Conservation (phyloP, 192 early-diverging fungal species). For the Backusella psychrophila region DNA sequence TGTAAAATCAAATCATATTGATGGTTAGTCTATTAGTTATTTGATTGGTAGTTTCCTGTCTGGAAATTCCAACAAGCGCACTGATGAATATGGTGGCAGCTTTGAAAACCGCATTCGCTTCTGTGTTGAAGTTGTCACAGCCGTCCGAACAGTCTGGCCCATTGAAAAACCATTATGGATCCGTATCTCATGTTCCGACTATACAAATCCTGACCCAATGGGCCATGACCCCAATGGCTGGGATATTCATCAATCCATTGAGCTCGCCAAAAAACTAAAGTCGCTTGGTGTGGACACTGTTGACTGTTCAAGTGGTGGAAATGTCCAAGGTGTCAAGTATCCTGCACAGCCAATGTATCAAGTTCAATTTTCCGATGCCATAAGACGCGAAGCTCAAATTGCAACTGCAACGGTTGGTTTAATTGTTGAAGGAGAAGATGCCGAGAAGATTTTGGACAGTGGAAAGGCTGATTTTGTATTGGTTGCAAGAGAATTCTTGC, state of each 20-base stretch:
- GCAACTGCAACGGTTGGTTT: constrained; percentile 66
- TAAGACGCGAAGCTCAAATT: constrained; percentile 59
- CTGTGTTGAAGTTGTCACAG: constrained; percentile 61
- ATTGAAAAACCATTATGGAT: constrained; percentile 80
- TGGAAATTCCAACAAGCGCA: constrained; percentile 78
- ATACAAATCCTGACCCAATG: constrained; percentile 46
- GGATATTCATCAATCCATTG: constrained; percentile 72
- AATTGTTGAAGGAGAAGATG: constrained; percentile 67
- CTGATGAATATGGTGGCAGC: constrained; percentile 89
- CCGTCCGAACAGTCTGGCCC: constrained; percentile 72
- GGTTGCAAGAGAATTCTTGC: constrained; percentile 66
- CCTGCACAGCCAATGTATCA: constrained; percentile 50
- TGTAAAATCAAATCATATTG: constrained; percentile 49
- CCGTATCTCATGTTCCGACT: constrained; percentile 78
- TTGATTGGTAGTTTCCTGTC: constrained; percentile 78
- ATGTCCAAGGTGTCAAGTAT: constrained; percentile 24
- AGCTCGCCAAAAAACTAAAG: constrained; percentile 54
- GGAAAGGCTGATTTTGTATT: constrained; percentile 76
- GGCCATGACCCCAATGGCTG: constrained; percentile 55
- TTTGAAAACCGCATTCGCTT: constrained; percentile 87
- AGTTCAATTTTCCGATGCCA: constrained; percentile 56
- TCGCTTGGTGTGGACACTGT: constrained; percentile 79
- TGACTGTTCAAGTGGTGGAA: constrained; percentile 81
- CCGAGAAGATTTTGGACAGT: constrained; percentile 63
- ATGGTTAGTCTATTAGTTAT: constrained; percentile 82